Percentiles rank a stretch among this genome's conserved stretches.
phyloP scores from a whole-genome alignment of 495 filamentous ascomycete genomes.

The Neurospora sp. region DNA sequence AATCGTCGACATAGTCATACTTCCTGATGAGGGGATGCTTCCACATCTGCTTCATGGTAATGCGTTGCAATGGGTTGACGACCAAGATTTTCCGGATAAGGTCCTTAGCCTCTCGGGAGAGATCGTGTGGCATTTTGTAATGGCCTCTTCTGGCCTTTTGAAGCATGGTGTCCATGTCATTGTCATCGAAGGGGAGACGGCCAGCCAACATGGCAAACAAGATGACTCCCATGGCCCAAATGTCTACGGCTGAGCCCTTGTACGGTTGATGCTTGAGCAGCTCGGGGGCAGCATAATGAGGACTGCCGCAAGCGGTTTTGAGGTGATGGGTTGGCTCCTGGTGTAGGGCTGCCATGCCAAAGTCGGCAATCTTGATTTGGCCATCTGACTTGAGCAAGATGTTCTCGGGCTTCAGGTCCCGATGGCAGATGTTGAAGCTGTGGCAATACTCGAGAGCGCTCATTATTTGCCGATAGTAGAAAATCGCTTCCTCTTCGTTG shows the following conservation, averaged over 20 bases:
- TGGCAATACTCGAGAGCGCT: conserved; percentile 88
- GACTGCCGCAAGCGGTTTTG: conserved; percentile 85
- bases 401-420: conserved; percentile 95
- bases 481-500: conserved; percentile 67
- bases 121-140: conserved; percentile 57
- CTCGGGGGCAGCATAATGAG: conserved; percentile 92
- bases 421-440: conserved; percentile 86
- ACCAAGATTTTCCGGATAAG: conserved; percentile 67
- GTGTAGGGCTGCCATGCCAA: conserved; percentile 93
- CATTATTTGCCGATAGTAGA: conserved; percentile 85
- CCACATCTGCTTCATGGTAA: conserved; percentile 72
- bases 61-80: conserved; percentile 61
- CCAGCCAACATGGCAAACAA: conserved; percentile 75
- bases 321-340: conserved; percentile 60
- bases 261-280: conserved; percentile 64
- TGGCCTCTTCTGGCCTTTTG: conserved; percentile 56
- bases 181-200: conserved; percentile 71
- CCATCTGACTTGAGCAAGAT: conserved; percentile 65
- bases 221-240: conserved; percentile 93
- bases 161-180: conserved; percentile 46
- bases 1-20: conserved; percentile 58
- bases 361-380: conserved; percentile 88
- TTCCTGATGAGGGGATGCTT: conserved; percentile 69
- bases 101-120: conserved; percentile 65
- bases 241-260: conserved; percentile 72